These are phyloP conservation scores for Ustilago cynodontis DNA, from an alignment of 1,284 basidiomycete genomes.

Conservation along the genomic window DNA sequence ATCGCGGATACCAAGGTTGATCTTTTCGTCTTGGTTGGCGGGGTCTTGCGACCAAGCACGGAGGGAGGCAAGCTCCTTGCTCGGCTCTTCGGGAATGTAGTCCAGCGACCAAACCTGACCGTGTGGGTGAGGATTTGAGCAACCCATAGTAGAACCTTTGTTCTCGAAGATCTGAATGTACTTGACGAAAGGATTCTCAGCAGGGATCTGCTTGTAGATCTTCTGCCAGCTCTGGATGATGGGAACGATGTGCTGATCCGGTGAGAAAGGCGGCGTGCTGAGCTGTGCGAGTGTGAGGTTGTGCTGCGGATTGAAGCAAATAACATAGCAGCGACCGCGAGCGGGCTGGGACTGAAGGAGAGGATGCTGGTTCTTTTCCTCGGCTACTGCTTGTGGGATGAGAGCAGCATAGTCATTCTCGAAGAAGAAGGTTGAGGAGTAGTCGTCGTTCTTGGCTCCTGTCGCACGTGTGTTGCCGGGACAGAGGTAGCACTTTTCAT, in stretches of 20 bases:
- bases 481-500: slow-evolving; percentile 87
- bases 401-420: slow-evolving; percentile 90
- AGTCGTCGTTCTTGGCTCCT: slow-evolving; percentile 79
- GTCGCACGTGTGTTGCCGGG: slow-evolving; percentile 86
- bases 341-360: slow-evolving; percentile 80
- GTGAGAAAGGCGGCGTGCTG: slow-evolving; percentile 68
- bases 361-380: slow-evolving; percentile 44
- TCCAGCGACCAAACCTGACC: slow-evolving; percentile 85
- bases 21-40: slow-evolving; percentile 22
- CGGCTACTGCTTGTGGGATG: slow-evolving; percentile 72
- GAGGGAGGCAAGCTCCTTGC: slow-evolving; percentile 55
- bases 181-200: slow-evolving; percentile 65
- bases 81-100: slow-evolving; percentile 65
- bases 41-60: slow-evolving; percentile 53
- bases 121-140: slow-evolving; percentile 94
- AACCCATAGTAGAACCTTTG: slow-evolving; percentile 95
- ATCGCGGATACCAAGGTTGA: slow-evolving; percentile 73
- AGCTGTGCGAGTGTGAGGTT: slow-evolving; percentile 89
- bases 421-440: slow-evolving; percentile 79
- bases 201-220: slow-evolving; percentile 62
- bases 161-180: slow-evolving; percentile 77
- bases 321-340: slow-evolving; percentile 86
- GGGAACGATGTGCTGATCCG: slow-evolving; percentile 75
- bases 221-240: slow-evolving; percentile 82
- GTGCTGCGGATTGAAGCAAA: slow-evolving; percentile 90